Evolutionary conservation across 257 asterid species (phyloP).

Genomic region (Plectranthus barbatus): DNA sequence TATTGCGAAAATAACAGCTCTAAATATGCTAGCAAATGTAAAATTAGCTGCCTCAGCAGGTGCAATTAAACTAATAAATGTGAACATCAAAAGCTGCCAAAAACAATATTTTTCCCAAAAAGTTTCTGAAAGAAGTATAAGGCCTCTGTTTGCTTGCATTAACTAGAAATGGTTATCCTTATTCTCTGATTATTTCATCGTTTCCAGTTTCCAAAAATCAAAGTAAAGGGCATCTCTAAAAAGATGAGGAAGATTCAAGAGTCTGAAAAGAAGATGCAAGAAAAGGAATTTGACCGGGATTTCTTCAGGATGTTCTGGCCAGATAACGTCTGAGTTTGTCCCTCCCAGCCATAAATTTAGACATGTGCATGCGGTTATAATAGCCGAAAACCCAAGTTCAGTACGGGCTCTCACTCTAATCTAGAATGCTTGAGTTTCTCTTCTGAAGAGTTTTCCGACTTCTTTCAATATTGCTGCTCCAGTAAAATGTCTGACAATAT

Average conservation of each 20-base stretch:
- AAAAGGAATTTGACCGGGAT: constrained; percentile 67
- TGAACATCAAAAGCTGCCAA: neutral
- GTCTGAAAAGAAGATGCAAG: constrained; percentile 58
- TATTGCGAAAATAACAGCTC: neutral
- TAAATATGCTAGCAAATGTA: neutral
- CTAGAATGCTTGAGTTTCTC: neutral
- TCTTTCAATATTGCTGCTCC: neutral
- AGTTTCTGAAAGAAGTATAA: neutral
- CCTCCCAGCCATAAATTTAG: neutral
- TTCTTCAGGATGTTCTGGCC: constrained; percentile 92
- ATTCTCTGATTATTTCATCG: neutral
- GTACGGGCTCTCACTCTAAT: neutral
- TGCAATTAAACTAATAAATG: neutral
- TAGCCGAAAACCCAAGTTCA: neutral
- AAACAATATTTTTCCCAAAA: neutral
- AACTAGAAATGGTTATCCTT: neutral
- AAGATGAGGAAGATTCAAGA: constrained; percentile 66
- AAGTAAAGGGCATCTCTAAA: constrained; percentile 40
- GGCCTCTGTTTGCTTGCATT: neutral
- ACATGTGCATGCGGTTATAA: constrained; percentile 7
- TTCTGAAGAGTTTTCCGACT: neutral
- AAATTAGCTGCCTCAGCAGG: too few relatives aligned
- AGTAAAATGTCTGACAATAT: neutral
- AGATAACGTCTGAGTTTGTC: constrained; percentile 58
- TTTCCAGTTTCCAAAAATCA: constrained; percentile 34